A percentile compares a stretch with the other conserved stretches of the same genome.
phyloP scores from a whole-genome alignment of 2,329 filamentous ascomycete species.

The Paraphaeosphaeria sporulosa region DNA sequence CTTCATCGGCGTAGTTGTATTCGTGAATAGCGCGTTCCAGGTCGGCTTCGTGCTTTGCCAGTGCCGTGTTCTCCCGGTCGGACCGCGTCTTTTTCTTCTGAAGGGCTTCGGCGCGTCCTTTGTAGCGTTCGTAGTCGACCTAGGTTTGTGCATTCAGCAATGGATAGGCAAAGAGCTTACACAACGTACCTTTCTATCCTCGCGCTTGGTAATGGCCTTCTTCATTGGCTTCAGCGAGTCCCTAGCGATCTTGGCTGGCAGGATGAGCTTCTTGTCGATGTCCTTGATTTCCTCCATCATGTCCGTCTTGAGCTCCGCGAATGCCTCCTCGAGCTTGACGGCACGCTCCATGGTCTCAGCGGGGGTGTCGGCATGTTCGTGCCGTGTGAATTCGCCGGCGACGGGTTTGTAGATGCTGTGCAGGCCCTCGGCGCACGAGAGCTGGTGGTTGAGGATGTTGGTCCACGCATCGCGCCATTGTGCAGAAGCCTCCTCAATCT shows the following conservation, averaged over 20 bases:
- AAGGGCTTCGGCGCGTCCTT: conserved; percentile 73
- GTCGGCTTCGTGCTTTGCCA: conserved; percentile 77
- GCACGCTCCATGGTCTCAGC: conserved; percentile 69
- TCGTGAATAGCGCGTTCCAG: conserved; percentile 72
- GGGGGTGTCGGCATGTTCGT: conserved; percentile 67
- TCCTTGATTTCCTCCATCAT: conserved; percentile 73
- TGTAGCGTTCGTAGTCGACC: conserved; percentile 81
- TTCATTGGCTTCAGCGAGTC: conserved; percentile 74
- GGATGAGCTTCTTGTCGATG: conserved; percentile 74
- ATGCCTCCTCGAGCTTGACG: conserved; percentile 69
- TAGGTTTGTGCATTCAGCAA: conserved; percentile 40
- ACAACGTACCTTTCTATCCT: conserved; percentile 71
- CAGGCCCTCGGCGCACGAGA: conserved; percentile 71
- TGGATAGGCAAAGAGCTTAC: neutral
- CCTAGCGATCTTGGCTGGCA: conserved; percentile 73
- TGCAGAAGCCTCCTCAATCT: conserved; percentile 80
- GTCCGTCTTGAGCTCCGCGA: conserved; percentile 74
- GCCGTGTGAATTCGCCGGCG: conserved; percentile 59
- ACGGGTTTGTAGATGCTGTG: conserved; percentile 80
- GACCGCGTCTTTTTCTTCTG: conserved; percentile 74
- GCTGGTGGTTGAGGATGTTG: conserved; percentile 73
- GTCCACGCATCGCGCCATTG: conserved; percentile 83
- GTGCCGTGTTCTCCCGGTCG: conserved; percentile 74
- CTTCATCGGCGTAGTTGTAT: conserved; percentile 77
- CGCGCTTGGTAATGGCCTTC: conserved; percentile 84